Base-by-base conservation (phyloP, 495 filamentous ascomycete genomes). In the Penicillium maclennaniae region DNA sequence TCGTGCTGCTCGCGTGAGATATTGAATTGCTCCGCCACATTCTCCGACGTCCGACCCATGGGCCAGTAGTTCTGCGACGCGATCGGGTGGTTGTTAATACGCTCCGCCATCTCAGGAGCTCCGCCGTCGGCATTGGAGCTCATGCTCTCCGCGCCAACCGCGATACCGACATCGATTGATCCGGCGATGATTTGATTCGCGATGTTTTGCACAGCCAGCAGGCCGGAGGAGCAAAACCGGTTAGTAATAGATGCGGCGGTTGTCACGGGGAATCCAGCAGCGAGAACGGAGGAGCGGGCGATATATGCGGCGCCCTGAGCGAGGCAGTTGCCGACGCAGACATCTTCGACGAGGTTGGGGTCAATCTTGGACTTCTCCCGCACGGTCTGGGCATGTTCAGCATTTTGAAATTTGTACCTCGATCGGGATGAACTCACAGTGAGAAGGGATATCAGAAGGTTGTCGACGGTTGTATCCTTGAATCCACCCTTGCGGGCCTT, bases 21-120 rank as follows among this genome's bases (percentile, higher is more conserved):
- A 53, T 83, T 81, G 67, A 97, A 97, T 69, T 96, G 91, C 37
- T 75, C 80, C 31, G 83, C 89, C 6, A 97, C 91, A 60, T 97
- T 97, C 75, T 97, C 92, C 16, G 86, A 90, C 1, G 92, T 97
- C 80, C 95, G 92, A 3, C 92, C 92, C 92, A 97, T 97, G 34
- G 91, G 85, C 76, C 90, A 83, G 76, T 85, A 78, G 76, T 91
- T 93, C 70, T 97, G 92, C 25, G 68, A 66, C 0, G 89, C 85
- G 59, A 96, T 83, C 49, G 88, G 87, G 59, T 81, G 80, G 47
- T 78, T 70, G 41, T 85, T 69, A 47, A 97, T 82, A 38, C 81
- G 78, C 28, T 85, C 81, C 57, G 89, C 84, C 78, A 96, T 90
- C 17, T 87, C 83, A 17, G 79, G 78, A 8, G 83, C 83, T 25